Conservation (phyloP, 495 filamentous ascomycete genomes). For the Xylaria castorea region DNA sequence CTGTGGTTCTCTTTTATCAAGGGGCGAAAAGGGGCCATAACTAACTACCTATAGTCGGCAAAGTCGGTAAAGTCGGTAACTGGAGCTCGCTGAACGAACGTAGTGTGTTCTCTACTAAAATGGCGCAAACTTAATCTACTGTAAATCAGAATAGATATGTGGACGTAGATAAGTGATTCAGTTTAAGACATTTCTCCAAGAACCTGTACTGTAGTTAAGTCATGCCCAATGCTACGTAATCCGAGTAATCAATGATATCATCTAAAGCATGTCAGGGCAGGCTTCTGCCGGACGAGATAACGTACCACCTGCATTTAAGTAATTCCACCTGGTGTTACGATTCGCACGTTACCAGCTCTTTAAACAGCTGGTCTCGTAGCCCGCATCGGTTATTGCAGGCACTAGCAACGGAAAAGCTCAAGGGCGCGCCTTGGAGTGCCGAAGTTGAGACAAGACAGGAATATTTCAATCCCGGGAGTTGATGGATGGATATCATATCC, state of each 20-base stretch:
- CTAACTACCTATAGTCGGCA: neutral
- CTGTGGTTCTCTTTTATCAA: neutral
- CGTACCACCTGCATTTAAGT: neutral
- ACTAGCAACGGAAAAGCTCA: neutral
- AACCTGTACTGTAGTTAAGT: neutral
- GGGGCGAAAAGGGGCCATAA: neutral
- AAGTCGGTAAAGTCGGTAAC: conserved; percentile 6
- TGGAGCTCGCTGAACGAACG: neutral
- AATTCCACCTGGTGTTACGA: neutral
- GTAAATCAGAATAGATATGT: neutral
- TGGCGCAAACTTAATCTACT: neutral
- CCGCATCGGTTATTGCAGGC: neutral
- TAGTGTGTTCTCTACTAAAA: neutral
- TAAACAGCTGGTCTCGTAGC: neutral
- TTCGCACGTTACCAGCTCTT: neutral
- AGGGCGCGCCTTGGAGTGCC: conserved; percentile 17
- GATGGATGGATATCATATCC: neutral
- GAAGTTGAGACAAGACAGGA: neutral
- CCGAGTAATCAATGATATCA: neutral
- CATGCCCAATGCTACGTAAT: neutral
- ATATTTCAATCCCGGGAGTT: conserved; percentile 35
- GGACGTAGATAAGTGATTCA: neutral
- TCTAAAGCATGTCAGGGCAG: neutral
- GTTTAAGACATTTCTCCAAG: neutral
- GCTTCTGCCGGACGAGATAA: neutral